Percentiles rank a stretch among this genome's conserved stretches.
phyloP scores from a whole-genome alignment of 78 protist species.

The Pelomyxa schiedti region DNA sequence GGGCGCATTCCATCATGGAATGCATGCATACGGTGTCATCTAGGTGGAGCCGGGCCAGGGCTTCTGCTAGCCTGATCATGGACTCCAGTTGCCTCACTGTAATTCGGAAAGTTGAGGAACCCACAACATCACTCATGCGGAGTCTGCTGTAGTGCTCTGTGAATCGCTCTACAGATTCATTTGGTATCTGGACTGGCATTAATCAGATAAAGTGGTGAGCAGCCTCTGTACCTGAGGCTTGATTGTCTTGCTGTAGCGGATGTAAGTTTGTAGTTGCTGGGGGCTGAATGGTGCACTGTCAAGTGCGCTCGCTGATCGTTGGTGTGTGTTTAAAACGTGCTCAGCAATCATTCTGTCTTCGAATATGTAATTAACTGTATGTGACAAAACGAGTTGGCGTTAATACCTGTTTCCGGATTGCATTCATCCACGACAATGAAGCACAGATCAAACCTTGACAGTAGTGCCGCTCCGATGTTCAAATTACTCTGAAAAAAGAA shows the following conservation, averaged over 20 bases:
- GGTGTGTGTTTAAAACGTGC: constrained; percentile 85
- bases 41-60: constrained; percentile 67
- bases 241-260: constrained; percentile 64
- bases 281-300: constrained; percentile 52
- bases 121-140: constrained; percentile 22
- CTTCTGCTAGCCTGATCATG: constrained; percentile 87
- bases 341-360: constrained; percentile 89
- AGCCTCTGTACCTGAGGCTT: constrained; percentile 53
- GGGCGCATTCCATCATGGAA: background rate
- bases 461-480: constrained; percentile 85
- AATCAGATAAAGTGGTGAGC: background rate
- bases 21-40: no score
- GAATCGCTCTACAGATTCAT: constrained; percentile 16
- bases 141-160: constrained; percentile 36
- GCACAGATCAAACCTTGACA: constrained; percentile 98
- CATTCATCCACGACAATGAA: constrained; percentile 90
- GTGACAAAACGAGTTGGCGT: no score
- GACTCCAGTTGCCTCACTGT: constrained; percentile 98
- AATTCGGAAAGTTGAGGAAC: constrained; percentile 59
- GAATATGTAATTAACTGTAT: no score
- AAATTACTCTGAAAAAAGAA: constrained; percentile 53
- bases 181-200: background rate
- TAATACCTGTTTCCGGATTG: constrained; percentile 43
- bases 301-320: no score
- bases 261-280: constrained; percentile 71